A percentile compares a stretch with the other conserved stretches of the same genome.
phyloP scores from a whole-genome alignment of 2,329 filamentous ascomycete species.

The Fusarium kyushuense region DNA sequence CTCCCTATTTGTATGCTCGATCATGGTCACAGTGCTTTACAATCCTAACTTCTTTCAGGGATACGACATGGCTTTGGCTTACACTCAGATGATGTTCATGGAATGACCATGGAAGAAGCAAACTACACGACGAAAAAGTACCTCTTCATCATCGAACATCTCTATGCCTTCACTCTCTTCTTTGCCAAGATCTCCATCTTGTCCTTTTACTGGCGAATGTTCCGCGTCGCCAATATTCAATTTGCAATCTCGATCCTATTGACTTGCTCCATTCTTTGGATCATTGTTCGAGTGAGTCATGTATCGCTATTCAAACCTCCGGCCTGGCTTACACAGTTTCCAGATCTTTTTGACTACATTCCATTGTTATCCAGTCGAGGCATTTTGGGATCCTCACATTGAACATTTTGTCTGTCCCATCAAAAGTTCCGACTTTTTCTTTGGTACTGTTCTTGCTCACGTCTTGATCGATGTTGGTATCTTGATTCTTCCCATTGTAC shows the following conservation, averaged over 20 bases:
- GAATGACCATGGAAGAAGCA: constrained; percentile 17
- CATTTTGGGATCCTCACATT: constrained; percentile 33
- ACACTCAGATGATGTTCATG: constrained; percentile 27
- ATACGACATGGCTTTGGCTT: constrained; percentile 36
- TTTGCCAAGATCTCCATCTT: constrained; percentile 49
- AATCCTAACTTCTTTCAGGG: constrained; percentile 26
- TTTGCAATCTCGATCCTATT: constrained; percentile 43
- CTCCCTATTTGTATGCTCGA: constrained; percentile 31
- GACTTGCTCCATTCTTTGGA: constrained; percentile 47
- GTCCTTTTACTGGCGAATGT: constrained; percentile 51
- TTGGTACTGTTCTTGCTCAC: constrained; percentile 43
- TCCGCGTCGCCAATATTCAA: constrained; percentile 45
- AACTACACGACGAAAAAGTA: constrained; percentile 29
- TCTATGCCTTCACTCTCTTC: constrained; percentile 49
- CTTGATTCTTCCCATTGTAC: constrained; percentile 46
- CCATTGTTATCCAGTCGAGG: constrained; percentile 33
- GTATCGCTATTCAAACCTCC: fast-evolving
- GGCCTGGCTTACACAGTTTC: not conserved
- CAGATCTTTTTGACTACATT: constrained; percentile 30
- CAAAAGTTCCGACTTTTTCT: constrained; percentile 38
- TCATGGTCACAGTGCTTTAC: fast-evolving
- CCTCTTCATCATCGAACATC: constrained; percentile 45
- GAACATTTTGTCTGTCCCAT: constrained; percentile 44
- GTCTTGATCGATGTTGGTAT: constrained; percentile 49
- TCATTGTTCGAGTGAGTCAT: constrained; percentile 42